phyloP scores from a whole-genome alignment of 495 filamentous ascomycete species.

The Talaromyces borbonicus region DNA sequence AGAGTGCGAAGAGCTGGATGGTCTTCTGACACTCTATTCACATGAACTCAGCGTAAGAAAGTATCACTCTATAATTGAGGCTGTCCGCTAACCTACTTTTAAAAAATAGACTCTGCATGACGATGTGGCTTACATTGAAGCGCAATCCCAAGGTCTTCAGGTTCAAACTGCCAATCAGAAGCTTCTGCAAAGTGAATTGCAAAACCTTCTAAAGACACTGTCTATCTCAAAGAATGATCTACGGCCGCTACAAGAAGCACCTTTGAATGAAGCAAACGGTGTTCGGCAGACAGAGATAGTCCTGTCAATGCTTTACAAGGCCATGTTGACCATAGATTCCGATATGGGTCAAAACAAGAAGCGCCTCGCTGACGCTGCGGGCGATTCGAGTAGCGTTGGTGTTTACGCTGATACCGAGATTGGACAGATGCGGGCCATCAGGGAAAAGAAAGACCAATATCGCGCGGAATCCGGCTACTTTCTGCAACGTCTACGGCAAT shows the following conservation, averaged over 20 bases:
- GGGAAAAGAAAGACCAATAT: constrained; percentile 87
- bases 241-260: constrained; percentile 59
- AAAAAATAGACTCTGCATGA: constrained; percentile 70
- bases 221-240: constrained; percentile 72
- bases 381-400: constrained; percentile 43
- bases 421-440: constrained; percentile 83
- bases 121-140: constrained; percentile 93
- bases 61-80: background rate
- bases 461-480: constrained; percentile 59
- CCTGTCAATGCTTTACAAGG: constrained; percentile 77
- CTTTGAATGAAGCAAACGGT: constrained; percentile 58
- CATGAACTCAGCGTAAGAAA: constrained; percentile 81
- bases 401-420: constrained; percentile 69
- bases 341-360: constrained; percentile 48
- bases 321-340: constrained; percentile 91
- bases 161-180: constrained; percentile 97
- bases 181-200: constrained; percentile 77
- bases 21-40: constrained; percentile 82
- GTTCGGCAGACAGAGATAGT: constrained; percentile 66
- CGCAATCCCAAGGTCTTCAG: constrained; percentile 90
- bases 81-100: constrained; percentile 26
- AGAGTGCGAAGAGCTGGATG: constrained; percentile 93
- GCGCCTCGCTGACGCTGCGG: constrained; percentile 35
- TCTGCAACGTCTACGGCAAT: constrained; percentile 65
- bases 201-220: constrained; percentile 71